Evolutionary conservation across 805 yeast genomes (phyloP).

Genomic region (Wickerhamomyces sydowiorum): DNA sequence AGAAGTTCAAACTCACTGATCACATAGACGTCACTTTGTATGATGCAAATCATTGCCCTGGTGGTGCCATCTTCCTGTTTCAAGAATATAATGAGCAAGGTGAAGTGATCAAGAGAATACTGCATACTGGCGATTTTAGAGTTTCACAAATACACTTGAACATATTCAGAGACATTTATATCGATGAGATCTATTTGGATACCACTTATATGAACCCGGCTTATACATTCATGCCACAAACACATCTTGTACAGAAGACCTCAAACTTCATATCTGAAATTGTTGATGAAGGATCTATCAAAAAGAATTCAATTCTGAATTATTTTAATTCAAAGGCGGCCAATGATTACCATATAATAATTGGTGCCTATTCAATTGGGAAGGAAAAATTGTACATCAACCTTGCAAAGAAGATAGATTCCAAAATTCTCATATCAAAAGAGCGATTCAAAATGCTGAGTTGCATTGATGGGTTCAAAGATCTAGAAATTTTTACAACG

Average conservation of each 20-base stretch:
- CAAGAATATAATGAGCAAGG: conserved; percentile 32
- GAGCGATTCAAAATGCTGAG: conserved; percentile 22
- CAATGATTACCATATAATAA: conserved; percentile 46
- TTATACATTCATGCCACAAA: conserved; percentile 75
- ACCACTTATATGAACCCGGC: conserved; percentile 82
- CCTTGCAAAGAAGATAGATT: conserved; percentile 44
- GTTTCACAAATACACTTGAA: conserved; percentile 42
- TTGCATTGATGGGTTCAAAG: conserved; percentile 3
- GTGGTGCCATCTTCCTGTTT: conserved; percentile 77
- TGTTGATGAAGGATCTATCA: conserved; percentile 22
- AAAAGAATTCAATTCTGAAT: conserved; percentile 28
- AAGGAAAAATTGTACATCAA: conserved; percentile 80
- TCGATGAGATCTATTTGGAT: conserved; percentile 74
- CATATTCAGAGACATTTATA: conserved; percentile 16
- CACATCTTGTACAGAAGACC: conserved; percentile 55
- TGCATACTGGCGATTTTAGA: conserved; percentile 95
- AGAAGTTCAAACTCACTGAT: conserved; percentile 33
- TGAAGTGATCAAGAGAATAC: conserved; percentile 25
- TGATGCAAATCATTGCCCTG: conserved; percentile 97
- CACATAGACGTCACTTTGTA: conserved; percentile 50
- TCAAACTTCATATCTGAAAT: conserved; percentile 44
- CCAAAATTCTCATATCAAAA: conserved; percentile 46
- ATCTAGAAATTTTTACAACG: conserved; percentile 1
- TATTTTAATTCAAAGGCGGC: conserved; percentile 21
- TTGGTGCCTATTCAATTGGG: conserved; percentile 91